These are phyloP conservation scores for Knufia petricola DNA, from an alignment of 2,329 filamentous ascomycete genomes.

Conservation along the genomic window DNA sequence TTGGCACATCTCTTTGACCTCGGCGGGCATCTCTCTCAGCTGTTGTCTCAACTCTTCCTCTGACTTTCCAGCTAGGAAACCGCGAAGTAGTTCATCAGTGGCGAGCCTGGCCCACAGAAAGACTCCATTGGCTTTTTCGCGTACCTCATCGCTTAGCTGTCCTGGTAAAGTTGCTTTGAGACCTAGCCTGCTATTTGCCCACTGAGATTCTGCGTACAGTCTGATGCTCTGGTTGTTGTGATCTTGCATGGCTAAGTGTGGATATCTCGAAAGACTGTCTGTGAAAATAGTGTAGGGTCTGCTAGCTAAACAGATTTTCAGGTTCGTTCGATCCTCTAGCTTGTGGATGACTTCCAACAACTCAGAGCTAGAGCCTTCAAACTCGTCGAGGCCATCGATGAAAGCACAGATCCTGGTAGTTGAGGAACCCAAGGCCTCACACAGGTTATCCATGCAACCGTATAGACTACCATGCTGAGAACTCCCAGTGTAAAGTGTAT, in stretches of 20 bases:
- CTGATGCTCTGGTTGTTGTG: not conserved
- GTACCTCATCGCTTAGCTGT: not conserved
- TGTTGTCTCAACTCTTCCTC: not conserved
- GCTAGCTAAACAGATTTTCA: slow-evolving; percentile 4
- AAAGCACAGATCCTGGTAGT: not conserved
- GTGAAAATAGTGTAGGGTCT: not conserved
- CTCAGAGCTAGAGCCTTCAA: not conserved
- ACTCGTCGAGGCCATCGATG: slow-evolving; percentile 2
- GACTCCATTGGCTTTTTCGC: slow-evolving; percentile 7
- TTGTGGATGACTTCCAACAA: not conserved
- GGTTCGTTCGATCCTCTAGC: not conserved
- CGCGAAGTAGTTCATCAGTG: slow-evolving; percentile 1
- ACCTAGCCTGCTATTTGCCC: not conserved
- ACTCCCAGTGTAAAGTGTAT: not conserved
- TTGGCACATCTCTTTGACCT: slow-evolving; percentile 9
- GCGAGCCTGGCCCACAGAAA: slow-evolving; percentile 12
- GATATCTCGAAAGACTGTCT: not conserved
- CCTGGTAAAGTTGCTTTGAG: not conserved
- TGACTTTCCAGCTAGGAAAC: not conserved
- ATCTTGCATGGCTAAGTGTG: not conserved
- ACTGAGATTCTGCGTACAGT: not conserved
- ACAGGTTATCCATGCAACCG: not conserved
- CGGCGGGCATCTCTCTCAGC: slow-evolving; percentile 2
- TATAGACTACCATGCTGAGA: not conserved
- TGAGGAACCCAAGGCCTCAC: not conserved